Base-by-base conservation (phyloP, 2,329 filamentous ascomycete species). In the Aspergillus eucalypticola region DNA sequence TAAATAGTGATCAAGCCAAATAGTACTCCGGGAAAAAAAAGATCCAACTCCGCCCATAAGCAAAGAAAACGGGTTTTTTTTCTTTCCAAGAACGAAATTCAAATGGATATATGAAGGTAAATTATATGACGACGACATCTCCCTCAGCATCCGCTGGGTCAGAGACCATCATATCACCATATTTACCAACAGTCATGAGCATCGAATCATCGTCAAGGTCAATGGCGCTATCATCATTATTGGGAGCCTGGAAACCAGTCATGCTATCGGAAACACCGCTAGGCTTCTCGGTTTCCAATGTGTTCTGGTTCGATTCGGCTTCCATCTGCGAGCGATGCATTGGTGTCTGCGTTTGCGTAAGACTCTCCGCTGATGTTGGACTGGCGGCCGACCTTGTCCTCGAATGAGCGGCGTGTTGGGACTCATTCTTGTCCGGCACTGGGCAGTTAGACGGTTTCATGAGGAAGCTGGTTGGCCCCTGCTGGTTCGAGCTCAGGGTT, bases 201-300 rank as follows among this genome's bases (percentile, higher is more conserved):
- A 77, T 75, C 5, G 77, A 76, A 55, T 79, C 77, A 27, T 79
- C 75, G 46, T 78, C 78, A 67, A 92, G 88, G 29, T 88, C 88
- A 61, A 92, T 92, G 1, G 88, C 89, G 68, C 89, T 92, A 66
- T 92, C 90, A 66, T 92, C 89, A 62, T 88, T 76, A 60, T 75
- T 76, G 15, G 71, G 65, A 6, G 67, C 66, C 62, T 73, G 71
- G 52, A 76, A 72, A 25, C 59, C 66, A 8, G 68, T 54, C 17
- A 71, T 66, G 44, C 78, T 77, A 59, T 82, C 81, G 60, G 79
- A 69, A 23, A 82, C 80, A 49, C 80, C 73, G 3, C 74, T 58
- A 70, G 63, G 79, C 78, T 70, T 84, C 77, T 67, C 76, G 79
- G 65, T 79, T 35, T 70, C 66, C 35, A 54, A 59, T 3, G 60